Evolutionary conservation across 768 basidiomycete species (phyloP).

Genomic region (Terana coerulea): DNA sequence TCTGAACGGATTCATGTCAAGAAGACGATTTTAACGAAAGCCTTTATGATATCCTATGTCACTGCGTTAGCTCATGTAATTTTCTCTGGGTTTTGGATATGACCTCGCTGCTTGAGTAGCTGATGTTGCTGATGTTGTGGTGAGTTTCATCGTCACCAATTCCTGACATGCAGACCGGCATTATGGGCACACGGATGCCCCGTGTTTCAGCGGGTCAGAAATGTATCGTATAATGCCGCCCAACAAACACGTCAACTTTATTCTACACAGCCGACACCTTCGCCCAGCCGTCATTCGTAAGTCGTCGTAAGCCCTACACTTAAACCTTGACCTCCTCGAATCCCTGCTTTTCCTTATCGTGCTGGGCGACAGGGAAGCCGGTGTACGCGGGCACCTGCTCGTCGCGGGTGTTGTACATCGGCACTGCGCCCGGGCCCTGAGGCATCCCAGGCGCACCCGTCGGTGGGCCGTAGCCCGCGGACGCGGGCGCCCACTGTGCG

Average conservation of each 20-base stretch:
- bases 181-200: no score
- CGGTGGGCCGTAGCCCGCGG: not conserved
- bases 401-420: slow-evolving; percentile 37
- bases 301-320: not conserved
- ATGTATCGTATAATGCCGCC: not conserved
- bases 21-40: no score
- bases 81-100: no score
- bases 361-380: slow-evolving; percentile 18
- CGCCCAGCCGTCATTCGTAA: not conserved
- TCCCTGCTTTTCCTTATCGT: slow-evolving; percentile 24
- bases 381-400: slow-evolving; percentile 31
- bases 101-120: no score
- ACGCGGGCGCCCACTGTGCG: not conserved
- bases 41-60: no score
- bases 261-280: not conserved
- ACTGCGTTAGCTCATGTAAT: no score
- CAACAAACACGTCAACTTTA: not conserved
- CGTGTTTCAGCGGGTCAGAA: not conserved
- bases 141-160: no score
- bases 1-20: no score
- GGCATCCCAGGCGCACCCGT: slow-evolving; percentile 22
- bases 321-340: slow-evolving; percentile 22
- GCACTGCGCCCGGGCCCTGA: slow-evolving; percentile 33
- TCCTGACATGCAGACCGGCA: no score
- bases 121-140: no score